These are phyloP conservation scores for Penicillium sp. DNA, from an alignment of 2,329 filamentous ascomycete species.

Conservation along the genomic window DNA sequence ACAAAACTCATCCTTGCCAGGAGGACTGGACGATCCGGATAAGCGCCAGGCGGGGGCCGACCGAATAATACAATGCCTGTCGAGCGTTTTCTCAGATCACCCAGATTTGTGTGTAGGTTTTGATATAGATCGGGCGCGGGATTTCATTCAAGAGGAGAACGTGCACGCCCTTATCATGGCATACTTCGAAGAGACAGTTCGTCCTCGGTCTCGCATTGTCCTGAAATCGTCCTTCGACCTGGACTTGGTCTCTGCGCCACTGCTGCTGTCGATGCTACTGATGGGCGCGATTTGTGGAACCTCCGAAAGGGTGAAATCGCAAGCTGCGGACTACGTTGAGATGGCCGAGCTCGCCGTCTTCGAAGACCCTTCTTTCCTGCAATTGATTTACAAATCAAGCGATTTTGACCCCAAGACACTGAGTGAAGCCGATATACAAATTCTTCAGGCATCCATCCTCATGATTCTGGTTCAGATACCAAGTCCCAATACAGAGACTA, in stretches of 20 bases:
- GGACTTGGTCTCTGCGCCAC: not conserved
- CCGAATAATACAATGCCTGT: constrained; percentile 4
- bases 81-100: not conserved
- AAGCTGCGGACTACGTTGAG: constrained; percentile 5
- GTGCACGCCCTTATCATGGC: constrained; percentile 9
- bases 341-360: constrained; percentile 7
- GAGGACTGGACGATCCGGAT: constrained; percentile 6
- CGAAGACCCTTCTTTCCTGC: constrained; percentile 3
- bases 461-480: constrained; percentile 14
- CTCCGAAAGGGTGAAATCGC: not conserved
- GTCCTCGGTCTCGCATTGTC: constrained; percentile 16
- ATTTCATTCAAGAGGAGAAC: constrained; percentile 8
- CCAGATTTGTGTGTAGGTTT: not conserved
- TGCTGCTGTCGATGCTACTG: constrained; percentile 7
- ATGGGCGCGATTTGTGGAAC: constrained; percentile 10
- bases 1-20: not conserved
- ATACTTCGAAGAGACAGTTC: constrained; percentile 17
- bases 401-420: not conserved
- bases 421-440: constrained; percentile 1
- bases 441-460: constrained; percentile 12
- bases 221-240: constrained; percentile 13
- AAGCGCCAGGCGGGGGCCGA: constrained; percentile 2
- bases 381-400: constrained; percentile 4
- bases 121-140: not conserved
- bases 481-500: constrained; percentile 6